Conservation (phyloP, 2,329 filamentous ascomycete species). For the Exophiala dermatitidis region DNA sequence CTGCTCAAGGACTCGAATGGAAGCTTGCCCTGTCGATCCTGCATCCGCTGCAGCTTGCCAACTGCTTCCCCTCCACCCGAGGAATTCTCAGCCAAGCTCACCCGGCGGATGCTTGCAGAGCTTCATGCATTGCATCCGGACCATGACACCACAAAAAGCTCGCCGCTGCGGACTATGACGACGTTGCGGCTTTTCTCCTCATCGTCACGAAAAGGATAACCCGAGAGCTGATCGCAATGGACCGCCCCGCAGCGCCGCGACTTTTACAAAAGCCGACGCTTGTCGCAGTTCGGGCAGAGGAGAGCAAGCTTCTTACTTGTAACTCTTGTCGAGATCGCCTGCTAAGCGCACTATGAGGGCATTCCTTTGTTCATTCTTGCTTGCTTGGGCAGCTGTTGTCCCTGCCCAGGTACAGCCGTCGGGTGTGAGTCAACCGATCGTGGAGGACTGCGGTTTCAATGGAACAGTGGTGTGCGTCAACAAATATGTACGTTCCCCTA, state of each 20-base stretch:
- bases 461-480: conserved; percentile 34
- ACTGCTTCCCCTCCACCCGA: too few species aligned
- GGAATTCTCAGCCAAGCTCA: not conserved
- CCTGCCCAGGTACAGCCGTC: conserved; percentile 26
- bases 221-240: not conserved
- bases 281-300: too few species aligned
- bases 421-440: conserved; percentile 29
- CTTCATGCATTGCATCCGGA: not conserved
- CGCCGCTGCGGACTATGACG: conserved; percentile 5
- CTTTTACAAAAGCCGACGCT: too few species aligned
- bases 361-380: not conserved
- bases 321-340: too few species aligned
- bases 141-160: not conserved
- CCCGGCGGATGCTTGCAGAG: not conserved
- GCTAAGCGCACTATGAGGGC: conserved; percentile 6
- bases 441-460: conserved; percentile 29
- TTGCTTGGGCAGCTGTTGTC: conserved; percentile 12
- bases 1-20: not conserved
- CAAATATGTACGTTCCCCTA: conserved; percentile 30
- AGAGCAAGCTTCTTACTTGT: too few species aligned
- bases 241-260: conserved; percentile 2
- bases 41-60: too few species aligned
- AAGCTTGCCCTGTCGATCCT: not conserved
- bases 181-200: not conserved
- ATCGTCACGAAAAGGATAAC: not conserved